Conservation (phyloP, 176 grass and related monocot species). For the Cocos nucifera region DNA sequence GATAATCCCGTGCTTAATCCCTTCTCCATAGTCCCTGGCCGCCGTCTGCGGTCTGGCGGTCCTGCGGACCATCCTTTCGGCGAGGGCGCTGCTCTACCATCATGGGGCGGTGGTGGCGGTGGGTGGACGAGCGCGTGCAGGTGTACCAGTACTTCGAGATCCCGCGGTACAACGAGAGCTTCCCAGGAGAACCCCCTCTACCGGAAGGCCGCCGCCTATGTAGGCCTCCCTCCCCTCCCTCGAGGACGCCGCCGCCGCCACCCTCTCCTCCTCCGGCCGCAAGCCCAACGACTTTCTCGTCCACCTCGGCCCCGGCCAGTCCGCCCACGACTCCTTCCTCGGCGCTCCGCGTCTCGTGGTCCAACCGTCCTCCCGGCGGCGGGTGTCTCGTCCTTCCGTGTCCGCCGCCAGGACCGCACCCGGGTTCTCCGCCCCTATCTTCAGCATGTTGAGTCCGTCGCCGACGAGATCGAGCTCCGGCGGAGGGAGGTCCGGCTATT, state of each 20-base stretch:
- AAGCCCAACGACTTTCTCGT: slow-evolving; percentile 33
- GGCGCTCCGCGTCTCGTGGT: slow-evolving; percentile 43
- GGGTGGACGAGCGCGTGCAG: slow-evolving; percentile 55
- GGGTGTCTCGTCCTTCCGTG: slow-evolving; percentile 30
- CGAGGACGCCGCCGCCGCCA: slow-evolving; percentile 32
- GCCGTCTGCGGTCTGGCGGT: slow-evolving; percentile 20
- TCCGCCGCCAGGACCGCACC: slow-evolving; percentile 45
- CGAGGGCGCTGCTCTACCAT: slow-evolving; percentile 34
- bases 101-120: slow-evolving; percentile 43
- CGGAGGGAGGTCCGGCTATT: slow-evolving; percentile 46
- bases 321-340: slow-evolving; percentile 36
- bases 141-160: slow-evolving; percentile 69
- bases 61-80: slow-evolving; percentile 48
- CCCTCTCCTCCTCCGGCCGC: slow-evolving; percentile 26
- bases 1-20: background rate
- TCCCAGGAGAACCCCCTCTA: slow-evolving; percentile 44
- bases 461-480: slow-evolving; percentile 43
- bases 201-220: slow-evolving; percentile 32
- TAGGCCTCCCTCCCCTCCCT: slow-evolving; percentile 45
- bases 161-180: slow-evolving; percentile 19
- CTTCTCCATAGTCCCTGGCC: slow-evolving; percentile 8
- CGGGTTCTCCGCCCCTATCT: slow-evolving; percentile 59
- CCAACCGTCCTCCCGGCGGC: background rate
- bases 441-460: slow-evolving; percentile 57
- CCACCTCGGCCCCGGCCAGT: slow-evolving; percentile 23